A percentile compares a stretch with the other conserved stretches of the same genome.
phyloP scores from a whole-genome alignment of 2,329 filamentous ascomycete species.

The Rhytidhysteron rufulum region DNA sequence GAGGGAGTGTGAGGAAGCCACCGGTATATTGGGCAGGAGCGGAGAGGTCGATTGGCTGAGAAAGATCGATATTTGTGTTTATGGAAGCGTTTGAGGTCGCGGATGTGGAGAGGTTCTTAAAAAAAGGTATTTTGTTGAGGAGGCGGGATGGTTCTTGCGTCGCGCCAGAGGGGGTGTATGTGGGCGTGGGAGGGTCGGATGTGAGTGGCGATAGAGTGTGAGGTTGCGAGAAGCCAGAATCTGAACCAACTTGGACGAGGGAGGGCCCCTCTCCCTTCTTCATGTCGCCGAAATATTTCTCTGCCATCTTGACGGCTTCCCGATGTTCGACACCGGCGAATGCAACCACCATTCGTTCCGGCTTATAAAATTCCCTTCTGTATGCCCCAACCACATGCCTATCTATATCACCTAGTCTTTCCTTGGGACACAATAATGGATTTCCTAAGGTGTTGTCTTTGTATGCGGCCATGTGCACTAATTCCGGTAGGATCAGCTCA shows the following conservation, averaged over 20 bases:
- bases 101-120: slow-evolving; percentile 83
- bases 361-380: slow-evolving; percentile 76
- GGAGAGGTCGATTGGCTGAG: slow-evolving; percentile 53
- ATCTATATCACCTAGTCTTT: slow-evolving; percentile 73
- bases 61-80: slow-evolving; percentile 46
- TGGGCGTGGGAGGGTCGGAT: slow-evolving; percentile 44
- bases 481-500: slow-evolving; percentile 88
- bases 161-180: slow-evolving; percentile 37
- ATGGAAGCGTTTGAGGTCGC: slow-evolving; percentile 58
- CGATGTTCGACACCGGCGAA: slow-evolving; percentile 87
- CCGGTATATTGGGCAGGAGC: slow-evolving; percentile 82
- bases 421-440: slow-evolving; percentile 84
- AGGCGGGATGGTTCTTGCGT: slow-evolving; percentile 60
- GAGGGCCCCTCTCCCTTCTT: slow-evolving; percentile 48
- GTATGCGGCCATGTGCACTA: slow-evolving; percentile 93
- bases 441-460: slow-evolving; percentile 96
- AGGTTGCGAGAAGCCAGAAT: slow-evolving; percentile 13
- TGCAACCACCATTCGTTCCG: slow-evolving; percentile 88
- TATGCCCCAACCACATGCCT: slow-evolving; percentile 72
- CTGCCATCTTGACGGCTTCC: slow-evolving; percentile 72
- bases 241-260: slow-evolving; percentile 27
- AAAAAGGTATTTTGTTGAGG: slow-evolving; percentile 80
- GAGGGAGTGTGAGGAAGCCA: slow-evolving; percentile 82
- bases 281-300: slow-evolving; percentile 93
- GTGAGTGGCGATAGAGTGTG: slow-evolving; percentile 17